Base-by-base conservation (phyloP, 176 grass and related monocot genomes). In the Phragmites australis region DNA sequence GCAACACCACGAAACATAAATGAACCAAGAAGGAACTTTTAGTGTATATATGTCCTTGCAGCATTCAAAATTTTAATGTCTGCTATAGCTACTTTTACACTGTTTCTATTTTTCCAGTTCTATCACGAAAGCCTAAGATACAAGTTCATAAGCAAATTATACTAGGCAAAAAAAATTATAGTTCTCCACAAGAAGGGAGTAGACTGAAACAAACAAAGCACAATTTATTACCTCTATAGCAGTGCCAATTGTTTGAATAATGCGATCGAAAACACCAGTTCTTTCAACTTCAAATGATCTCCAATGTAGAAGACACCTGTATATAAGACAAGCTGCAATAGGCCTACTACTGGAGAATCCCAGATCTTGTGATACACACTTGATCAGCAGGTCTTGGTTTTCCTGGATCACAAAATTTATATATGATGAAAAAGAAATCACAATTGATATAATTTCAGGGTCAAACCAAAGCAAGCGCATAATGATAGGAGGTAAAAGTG, bases 261-360 rank as follows among this genome's bases (percentile, higher is more conserved):
- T 88, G 31, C 89, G 97, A 49, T 99, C 97, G 8, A 99, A 99
- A 82, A 93, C 86, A 86, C 86, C 90, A 62, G 97, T 99, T 74
- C 93, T 93, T 79, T 99, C 97, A 82, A 99, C 97, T 87, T 99
- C 97, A 77, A 99, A 99, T 84, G 97, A 96, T 93, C 97, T 94
- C 97, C 97, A 99, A 58, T 99, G 93, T 77, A 93, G 91, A 84
- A 99, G 92, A 73, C 97, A 96, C 84, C 80, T 95, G 77, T 96
- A 99, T 83, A 96, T 91, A 82, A 99, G 85, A 46, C 90, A 94
- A 93, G 93, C 93, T 72, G 93, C 93, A 81, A 99, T 94, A 51
- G 93, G 90, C 75, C 91, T 93, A 59, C 90, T 79, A 21, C 85
- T 88, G 45, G 93, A 93, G 79, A 99, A 99, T 74, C 97, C 97